Percentiles rank a stretch among this genome's conserved stretches.
Evolutionary conservation across 2,329 filamentous ascomycete species (phyloP).

Genomic region (Parastagonospora nodorum): DNA sequence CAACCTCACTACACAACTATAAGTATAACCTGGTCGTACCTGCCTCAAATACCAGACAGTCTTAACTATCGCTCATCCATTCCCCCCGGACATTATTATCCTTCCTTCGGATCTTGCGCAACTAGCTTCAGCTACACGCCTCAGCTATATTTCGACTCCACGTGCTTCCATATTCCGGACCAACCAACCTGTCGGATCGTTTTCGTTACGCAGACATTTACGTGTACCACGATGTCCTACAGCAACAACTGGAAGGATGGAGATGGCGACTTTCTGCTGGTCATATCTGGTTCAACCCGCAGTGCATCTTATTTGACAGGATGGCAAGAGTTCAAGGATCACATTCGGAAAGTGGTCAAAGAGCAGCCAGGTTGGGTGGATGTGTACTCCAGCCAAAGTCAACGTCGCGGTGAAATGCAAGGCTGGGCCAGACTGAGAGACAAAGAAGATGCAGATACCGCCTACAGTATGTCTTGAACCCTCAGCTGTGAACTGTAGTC

Average conservation of each 20-base stretch:
- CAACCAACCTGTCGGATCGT: not conserved
- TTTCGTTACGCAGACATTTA: not conserved
- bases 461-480: conserved; percentile 32
- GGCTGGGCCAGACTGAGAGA: conserved; percentile 44
- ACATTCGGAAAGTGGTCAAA: conserved; percentile 38
- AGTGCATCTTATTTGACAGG: conserved; percentile 34
- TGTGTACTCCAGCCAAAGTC: conserved; percentile 31
- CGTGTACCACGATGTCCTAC: conserved; percentile 15
- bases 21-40: not conserved
- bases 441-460: conserved; percentile 40
- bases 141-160: not conserved
- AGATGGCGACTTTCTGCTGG: conserved; percentile 36
- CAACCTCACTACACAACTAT: not conserved
- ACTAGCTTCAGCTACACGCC: not conserved
- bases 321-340: conserved; percentile 48
- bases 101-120: not conserved
- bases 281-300: conserved; percentile 31
- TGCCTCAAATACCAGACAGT: not conserved
- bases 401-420: conserved; percentile 36
- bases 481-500: not conserved
- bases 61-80: not conserved
- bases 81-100: not conserved
- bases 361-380: conserved; percentile 46
- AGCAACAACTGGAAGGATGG: conserved; percentile 17
- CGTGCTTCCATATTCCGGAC: not conserved